Percentiles rank a stretch among this genome's conserved stretches.
Evolutionary conservation across 495 filamentous ascomycete genomes (phyloP).

Genomic region (Penicillium paxilli): DNA sequence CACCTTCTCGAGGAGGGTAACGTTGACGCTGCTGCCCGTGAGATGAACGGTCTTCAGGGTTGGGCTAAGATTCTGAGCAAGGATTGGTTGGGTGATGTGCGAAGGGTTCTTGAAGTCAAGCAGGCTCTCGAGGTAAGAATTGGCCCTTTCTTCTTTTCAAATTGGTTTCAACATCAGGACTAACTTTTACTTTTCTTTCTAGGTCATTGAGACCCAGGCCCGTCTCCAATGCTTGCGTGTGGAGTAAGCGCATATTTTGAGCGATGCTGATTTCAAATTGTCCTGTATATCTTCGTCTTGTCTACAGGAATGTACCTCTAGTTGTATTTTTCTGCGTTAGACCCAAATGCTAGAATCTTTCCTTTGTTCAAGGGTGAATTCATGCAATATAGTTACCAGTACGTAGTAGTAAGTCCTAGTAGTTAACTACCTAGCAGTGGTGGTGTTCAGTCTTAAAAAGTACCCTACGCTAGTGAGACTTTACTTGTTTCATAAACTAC

Average conservation of each 20-base stretch:
- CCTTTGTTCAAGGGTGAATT: slow-evolving; percentile 21
- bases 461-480: no score
- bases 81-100: slow-evolving; percentile 88
- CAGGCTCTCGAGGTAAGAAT: slow-evolving; percentile 88
- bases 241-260: slow-evolving; percentile 41
- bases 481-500: no score
- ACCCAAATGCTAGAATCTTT: slow-evolving; percentile 44
- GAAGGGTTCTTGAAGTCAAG: slow-evolving; percentile 88
- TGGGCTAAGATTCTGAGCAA: slow-evolving; percentile 93
- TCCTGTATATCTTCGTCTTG: slow-evolving; percentile 37
- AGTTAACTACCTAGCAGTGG: no score
- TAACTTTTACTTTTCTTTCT: not conserved
- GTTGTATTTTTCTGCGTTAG: slow-evolving; percentile 42
- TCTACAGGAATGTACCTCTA: slow-evolving; percentile 48
- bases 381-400: no score
- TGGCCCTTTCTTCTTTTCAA: not conserved
- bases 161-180: not conserved
- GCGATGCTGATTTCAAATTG: slow-evolving; percentile 31
- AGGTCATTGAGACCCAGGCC: slow-evolving; percentile 53
- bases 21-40: slow-evolving; percentile 84
- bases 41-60: slow-evolving; percentile 88
- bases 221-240: slow-evolving; percentile 52
- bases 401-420: no score
- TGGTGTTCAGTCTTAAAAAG: no score
- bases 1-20: slow-evolving; percentile 87